Percentiles rank a stretch among this genome's conserved stretches.
phyloP scores from a whole-genome alignment of 208 protist genomes.

The Acanthamoeba lenticulata region DNA sequence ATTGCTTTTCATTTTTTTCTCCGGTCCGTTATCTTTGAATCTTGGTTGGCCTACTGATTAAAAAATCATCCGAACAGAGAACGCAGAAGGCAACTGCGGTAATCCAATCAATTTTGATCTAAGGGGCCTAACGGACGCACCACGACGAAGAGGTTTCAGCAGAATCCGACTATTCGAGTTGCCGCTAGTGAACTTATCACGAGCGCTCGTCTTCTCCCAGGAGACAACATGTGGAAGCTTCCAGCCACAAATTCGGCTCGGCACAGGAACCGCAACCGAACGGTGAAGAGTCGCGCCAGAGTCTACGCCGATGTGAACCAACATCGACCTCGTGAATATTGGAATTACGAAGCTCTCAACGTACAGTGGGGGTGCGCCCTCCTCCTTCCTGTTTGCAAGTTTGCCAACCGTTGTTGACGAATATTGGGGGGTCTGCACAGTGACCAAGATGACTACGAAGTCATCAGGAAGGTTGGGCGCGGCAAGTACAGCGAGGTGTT shows the following conservation, averaged over 20 bases:
- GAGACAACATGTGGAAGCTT: slow-evolving; percentile 50
- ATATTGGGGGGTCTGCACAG: not conserved
- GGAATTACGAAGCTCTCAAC: slow-evolving; percentile 93
- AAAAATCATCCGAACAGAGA: no score
- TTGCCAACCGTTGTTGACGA: not conserved
- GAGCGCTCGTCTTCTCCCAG: not conserved
- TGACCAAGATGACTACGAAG: slow-evolving; percentile 95
- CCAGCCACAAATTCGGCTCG: slow-evolving; percentile 49
- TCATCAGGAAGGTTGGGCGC: slow-evolving; percentile 94
- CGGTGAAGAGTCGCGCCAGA: slow-evolving; percentile 42
- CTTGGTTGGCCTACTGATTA: no score
- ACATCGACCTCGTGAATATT: slow-evolving; percentile 93
- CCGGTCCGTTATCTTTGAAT: no score
- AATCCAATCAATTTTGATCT: not conserved
- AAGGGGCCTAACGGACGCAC: not conserved
- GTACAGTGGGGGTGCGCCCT: slow-evolving; percentile 90
- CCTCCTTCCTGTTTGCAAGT: not conserved
- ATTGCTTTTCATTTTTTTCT: no score
- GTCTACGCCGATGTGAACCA: slow-evolving; percentile 87
- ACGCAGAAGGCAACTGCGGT: not conserved
- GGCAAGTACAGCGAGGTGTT: slow-evolving; percentile 99
- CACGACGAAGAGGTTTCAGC: no score
- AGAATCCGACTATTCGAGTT: not conserved
- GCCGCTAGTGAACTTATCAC: not conserved
- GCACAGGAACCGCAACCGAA: slow-evolving; percentile 58